A percentile compares a stretch with the other conserved stretches of the same genome.
phyloP scores from a whole-genome alignment of 1,284 basidiomycete species.

The Fomitopsis betulina region DNA sequence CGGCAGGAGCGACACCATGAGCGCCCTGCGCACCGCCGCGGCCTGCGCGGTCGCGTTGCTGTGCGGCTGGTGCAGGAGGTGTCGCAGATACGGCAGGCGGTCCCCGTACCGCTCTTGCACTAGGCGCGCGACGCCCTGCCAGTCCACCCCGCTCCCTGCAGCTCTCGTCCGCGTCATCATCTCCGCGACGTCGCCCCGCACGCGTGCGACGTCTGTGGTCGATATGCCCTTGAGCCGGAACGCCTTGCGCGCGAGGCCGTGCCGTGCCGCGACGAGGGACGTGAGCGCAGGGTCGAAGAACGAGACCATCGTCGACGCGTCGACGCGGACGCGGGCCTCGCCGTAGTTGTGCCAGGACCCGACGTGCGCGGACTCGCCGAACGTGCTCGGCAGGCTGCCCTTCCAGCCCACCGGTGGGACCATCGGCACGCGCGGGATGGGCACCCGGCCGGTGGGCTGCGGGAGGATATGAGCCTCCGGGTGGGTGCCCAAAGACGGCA shows the following conservation, averaged over 20 bases:
- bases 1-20: neutral
- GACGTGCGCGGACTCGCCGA: neutral
- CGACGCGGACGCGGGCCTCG: neutral
- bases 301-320: neutral
- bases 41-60: neutral
- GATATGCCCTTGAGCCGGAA: neutral
- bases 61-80: neutral
- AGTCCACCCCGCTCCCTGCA: neutral
- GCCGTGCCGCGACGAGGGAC: neutral
- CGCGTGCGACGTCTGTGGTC: neutral
- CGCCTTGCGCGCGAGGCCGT: neutral
- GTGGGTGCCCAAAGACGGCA: neutral
- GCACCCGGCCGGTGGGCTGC: neutral
- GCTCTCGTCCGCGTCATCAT: neutral
- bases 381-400: neutral
- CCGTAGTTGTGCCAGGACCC: neutral
- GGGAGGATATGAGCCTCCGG: neutral
- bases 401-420: neutral
- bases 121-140: neutral
- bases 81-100: neutral
- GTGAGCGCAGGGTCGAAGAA: neutral
- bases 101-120: neutral
- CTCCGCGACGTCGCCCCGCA: neutral
- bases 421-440: neutral
- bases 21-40: neutral